These are phyloP conservation scores for Calcarisporium arbuscula DNA, from an alignment of 2,329 filamentous ascomycete genomes.

Conservation along the genomic window DNA sequence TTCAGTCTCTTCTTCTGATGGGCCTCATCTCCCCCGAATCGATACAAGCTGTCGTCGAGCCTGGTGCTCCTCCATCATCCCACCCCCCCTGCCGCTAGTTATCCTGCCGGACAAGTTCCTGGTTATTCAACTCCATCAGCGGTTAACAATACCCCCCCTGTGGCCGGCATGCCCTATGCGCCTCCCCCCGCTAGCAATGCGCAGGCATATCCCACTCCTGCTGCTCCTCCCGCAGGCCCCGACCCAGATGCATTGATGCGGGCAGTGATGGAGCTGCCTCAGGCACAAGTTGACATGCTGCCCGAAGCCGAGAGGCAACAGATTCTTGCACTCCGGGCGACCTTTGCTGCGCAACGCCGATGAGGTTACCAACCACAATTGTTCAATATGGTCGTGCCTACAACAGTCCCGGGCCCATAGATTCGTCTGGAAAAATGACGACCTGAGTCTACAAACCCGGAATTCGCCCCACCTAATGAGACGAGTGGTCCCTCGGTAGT, in stretches of 20 bases:
- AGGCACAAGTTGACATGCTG: slow-evolving; percentile 72
- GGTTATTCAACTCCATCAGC: slow-evolving; percentile 27
- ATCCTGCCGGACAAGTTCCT: slow-evolving; percentile 27
- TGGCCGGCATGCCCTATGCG: slow-evolving; percentile 38
- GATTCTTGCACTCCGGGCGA: slow-evolving; percentile 69
- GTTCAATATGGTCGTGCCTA: neutral
- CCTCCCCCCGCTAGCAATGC: slow-evolving; percentile 30
- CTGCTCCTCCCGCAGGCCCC: slow-evolving; percentile 24
- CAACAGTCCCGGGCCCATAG: neutral
- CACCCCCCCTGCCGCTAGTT: slow-evolving; percentile 22
- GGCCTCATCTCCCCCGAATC: slow-evolving; percentile 82
- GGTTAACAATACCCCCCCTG: slow-evolving; percentile 42
- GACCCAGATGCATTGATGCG: slow-evolving; percentile 70
- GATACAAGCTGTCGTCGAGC: slow-evolving; percentile 73
- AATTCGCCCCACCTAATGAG: too few relatives aligned
- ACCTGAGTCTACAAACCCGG: too few relatives aligned
- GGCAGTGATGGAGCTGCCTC: slow-evolving; percentile 74
- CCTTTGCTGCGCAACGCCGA: slow-evolving; percentile 41
- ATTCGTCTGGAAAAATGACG: slow-evolving; percentile 3
- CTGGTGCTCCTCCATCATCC: slow-evolving; percentile 34
- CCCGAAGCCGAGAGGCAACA: slow-evolving; percentile 70
- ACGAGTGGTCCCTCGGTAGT: too few relatives aligned
- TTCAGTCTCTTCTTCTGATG: slow-evolving; percentile 89
- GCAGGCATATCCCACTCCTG: slow-evolving; percentile 28
- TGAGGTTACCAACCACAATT: slow-evolving; percentile 8